Base-by-base conservation (phyloP, 176 grass and related monocot genomes). In the Phyllostachys edulis region DNA sequence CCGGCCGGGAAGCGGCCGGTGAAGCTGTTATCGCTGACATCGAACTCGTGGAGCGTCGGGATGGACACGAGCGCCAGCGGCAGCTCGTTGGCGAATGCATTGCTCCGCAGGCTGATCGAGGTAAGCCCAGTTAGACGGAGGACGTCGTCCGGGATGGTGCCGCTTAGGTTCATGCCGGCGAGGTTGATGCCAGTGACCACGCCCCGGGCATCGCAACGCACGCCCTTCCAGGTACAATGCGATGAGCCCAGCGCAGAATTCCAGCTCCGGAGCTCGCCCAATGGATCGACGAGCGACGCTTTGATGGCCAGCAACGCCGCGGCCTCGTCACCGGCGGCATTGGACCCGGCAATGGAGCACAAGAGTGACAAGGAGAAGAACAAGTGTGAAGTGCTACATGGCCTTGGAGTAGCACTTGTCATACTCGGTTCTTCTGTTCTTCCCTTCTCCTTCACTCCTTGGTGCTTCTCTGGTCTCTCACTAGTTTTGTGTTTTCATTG, bases 21-120 rank as follows among this genome's bases (percentile, higher is more conserved):
- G 80, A 98, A 98, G 88, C 73, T 82, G 91, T 98, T 98, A 87
- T 98, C 91, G 51, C 96, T 95, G 42, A 98, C 80, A 39, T 98
- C 96, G 44, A 98, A 44, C 69, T 87, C 85, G 10, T 54, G 78
- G 75, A 98, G 80, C 49, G 60, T 85, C 63, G 80, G 82, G 21
- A 98, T 73, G 64, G 80, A 83, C 14, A 90, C 54, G 73, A 98
- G 83, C 42, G 47, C 59, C 57, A 1, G n/a, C 0, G 93, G 89
- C 10, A 98, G 89, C 23, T 85, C 78, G 77, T 68, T 63, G 2
- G 82, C 89, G 57, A 98, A 95, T 3, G 89, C 88, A 24, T 98
- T 98, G 85, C 88, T 83, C 74, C 86, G 89, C 37, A 98, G 87
- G 70, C 85, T 59, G 87, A 98, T 89, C 34, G 89, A 87, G 17